phyloP scores from a whole-genome alignment of 2,329 filamentous ascomycete species.

The Teratosphaeria nubilosa region DNA sequence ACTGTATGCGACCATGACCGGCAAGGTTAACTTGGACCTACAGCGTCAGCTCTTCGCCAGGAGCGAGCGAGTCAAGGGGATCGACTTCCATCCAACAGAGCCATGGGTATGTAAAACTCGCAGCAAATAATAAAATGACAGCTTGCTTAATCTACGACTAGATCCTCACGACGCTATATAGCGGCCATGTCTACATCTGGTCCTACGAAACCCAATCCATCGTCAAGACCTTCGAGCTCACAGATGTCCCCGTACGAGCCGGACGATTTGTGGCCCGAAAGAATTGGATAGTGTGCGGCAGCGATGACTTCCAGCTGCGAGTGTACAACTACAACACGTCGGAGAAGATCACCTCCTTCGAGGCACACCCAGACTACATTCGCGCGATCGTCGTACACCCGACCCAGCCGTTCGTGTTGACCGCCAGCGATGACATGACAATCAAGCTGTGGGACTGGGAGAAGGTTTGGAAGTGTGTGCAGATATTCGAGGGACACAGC shows the following conservation, averaged over 20 bases:
- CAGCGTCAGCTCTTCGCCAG: constrained; percentile 76
- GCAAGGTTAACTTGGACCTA: constrained; percentile 33
- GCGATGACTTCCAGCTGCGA: constrained; percentile 78
- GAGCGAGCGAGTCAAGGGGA: constrained; percentile 91
- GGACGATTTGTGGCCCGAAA: constrained; percentile 94
- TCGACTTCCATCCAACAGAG: constrained; percentile 94
- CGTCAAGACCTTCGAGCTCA: constrained; percentile 97
- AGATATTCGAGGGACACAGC: constrained; percentile 90
- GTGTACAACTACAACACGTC: constrained; percentile 99
- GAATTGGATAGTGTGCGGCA: constrained; percentile 74
- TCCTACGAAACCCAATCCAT: constrained; percentile 94
- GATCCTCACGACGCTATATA: constrained; percentile 89
- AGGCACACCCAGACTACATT: constrained; percentile 97
- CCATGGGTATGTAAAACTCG: constrained; percentile 63
- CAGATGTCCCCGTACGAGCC: constrained; percentile 93
- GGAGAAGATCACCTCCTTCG: constrained; percentile 94
- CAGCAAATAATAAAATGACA: neutral
- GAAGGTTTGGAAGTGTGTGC: constrained; percentile 93
- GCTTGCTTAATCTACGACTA: constrained; percentile 1
- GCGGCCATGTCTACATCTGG: constrained; percentile 98
- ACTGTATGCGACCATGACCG: constrained; percentile 12
- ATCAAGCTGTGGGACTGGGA: constrained; percentile 99
- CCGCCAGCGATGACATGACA: constrained; percentile 95
- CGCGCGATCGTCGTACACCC: constrained; percentile 93
- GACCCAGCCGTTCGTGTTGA: constrained; percentile 88